These are phyloP conservation scores for Aureobasidium sp. DNA, from an alignment of 2,329 filamentous ascomycete genomes.

Conservation along the genomic window DNA sequence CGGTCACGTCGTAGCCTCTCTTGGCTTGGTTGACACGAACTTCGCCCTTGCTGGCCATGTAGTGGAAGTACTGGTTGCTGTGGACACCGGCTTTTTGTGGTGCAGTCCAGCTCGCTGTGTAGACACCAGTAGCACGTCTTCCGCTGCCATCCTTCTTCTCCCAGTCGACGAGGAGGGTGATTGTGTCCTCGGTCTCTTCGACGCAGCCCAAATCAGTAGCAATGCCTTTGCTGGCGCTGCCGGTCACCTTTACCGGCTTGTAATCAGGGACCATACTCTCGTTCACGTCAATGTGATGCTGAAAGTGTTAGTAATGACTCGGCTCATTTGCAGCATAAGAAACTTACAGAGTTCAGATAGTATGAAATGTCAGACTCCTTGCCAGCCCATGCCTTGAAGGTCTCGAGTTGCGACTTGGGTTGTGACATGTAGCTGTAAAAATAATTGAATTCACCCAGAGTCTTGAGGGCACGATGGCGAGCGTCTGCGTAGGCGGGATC, in stretches of 20 bases:
- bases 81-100: conserved; percentile 91
- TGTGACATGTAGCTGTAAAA: conserved; percentile 97
- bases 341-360: conserved; percentile 68
- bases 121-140: conserved; percentile 77
- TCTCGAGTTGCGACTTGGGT: conserved; percentile 84
- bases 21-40: conserved; percentile 89
- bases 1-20: conserved; percentile 89
- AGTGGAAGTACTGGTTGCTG: conserved; percentile 95
- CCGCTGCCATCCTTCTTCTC: conserved; percentile 60
- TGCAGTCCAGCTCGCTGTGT: conserved; percentile 91
- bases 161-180: conserved; percentile 86
- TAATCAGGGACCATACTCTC: conserved; percentile 86
- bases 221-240: conserved; percentile 68
- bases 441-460: conserved; percentile 91
- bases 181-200: conserved; percentile 81
- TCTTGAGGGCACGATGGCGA: conserved; percentile 61
- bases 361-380: conserved; percentile 90
- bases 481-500: conserved; percentile 91
- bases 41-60: conserved; percentile 77
- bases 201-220: conserved; percentile 73
- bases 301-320: neutral
- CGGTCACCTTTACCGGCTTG: conserved; percentile 70
- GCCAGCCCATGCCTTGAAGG: conserved; percentile 91
- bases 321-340: neutral
- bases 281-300: conserved; percentile 83